Evolutionary conservation across 345 rosid genomes (phyloP).

Genomic region (Eucalyptus marginata): DNA sequence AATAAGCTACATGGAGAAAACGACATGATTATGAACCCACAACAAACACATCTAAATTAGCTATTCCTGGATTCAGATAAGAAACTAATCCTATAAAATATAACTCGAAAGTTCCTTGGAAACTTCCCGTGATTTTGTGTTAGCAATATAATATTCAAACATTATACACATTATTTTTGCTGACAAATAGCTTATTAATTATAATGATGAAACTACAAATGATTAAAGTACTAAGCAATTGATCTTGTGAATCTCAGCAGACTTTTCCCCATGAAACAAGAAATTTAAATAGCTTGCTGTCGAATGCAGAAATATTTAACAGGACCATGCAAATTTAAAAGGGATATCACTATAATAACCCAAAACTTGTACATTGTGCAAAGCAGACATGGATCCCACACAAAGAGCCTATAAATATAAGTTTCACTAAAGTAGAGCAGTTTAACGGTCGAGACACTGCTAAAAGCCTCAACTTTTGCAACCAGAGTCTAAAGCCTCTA

Average conservation of each 20-base stretch:
- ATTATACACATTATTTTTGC: not conserved
- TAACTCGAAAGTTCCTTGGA: not conserved
- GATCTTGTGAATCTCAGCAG: not conserved
- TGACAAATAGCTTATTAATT: not conserved
- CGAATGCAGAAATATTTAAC: not conserved
- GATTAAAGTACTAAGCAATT: not conserved
- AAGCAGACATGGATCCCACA: not conserved
- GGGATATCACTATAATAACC: not conserved
- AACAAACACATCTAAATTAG: not conserved
- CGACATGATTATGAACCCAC: not conserved
- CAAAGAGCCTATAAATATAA: not conserved
- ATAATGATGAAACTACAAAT: not conserved
- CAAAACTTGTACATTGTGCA: not conserved
- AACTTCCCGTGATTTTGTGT: not conserved
- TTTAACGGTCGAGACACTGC: not conserved
- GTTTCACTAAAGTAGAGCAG: not conserved
- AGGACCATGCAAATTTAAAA: not conserved
- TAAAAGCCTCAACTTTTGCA: not conserved
- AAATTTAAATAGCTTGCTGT: not conserved
- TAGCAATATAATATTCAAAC: not conserved
- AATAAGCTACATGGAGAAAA: not conserved
- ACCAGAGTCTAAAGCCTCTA: not conserved
- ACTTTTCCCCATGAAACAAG: not conserved
- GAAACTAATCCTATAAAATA: not conserved
- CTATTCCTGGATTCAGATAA: not conserved